Evolutionary conservation across 306 rosid genomes (phyloP).

Genomic region (Psophocarpus tetragonolobus): DNA sequence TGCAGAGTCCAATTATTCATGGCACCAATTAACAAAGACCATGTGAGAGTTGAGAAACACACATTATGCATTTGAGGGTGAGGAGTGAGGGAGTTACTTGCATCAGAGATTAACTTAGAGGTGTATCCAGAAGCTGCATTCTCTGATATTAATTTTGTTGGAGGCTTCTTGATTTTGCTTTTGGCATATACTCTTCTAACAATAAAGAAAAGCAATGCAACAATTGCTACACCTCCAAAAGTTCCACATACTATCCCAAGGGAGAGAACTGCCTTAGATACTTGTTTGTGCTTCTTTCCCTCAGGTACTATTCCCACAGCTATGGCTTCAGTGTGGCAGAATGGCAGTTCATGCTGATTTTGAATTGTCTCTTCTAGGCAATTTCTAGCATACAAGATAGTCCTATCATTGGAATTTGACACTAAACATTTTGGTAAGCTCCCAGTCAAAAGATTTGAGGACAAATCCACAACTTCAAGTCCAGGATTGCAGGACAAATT

Average conservation of each 20-base stretch:
- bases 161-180: constrained; percentile 44
- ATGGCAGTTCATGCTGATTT: constrained; percentile 54
- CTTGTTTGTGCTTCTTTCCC: constrained; percentile 47
- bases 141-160: constrained; percentile 65
- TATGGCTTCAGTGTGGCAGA: constrained; percentile 82
- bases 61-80: neutral
- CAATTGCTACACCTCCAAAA: constrained; percentile 53
- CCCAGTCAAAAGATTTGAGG: constrained; percentile 85
- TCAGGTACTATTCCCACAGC: constrained; percentile 85
- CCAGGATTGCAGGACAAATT: constrained; percentile 65
- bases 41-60: constrained; percentile 7
- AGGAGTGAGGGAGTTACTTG: constrained; percentile 58
- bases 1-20: constrained; percentile 4
- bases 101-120: constrained; percentile 70
- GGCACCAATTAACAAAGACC: neutral
- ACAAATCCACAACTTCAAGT: constrained; percentile 70
- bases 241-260: constrained; percentile 51
- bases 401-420: constrained; percentile 46
- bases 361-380: constrained; percentile 62
- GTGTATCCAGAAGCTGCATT: constrained; percentile 65
- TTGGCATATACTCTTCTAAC: constrained; percentile 48
- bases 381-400: constrained; percentile 53
- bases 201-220: constrained; percentile 46
- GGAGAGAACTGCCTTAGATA: constrained; percentile 49
- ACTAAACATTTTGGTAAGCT: constrained; percentile 65